Conservation (phyloP, 352 stramenopile genomes). For the Globisporangium cylindrosporum region DNA sequence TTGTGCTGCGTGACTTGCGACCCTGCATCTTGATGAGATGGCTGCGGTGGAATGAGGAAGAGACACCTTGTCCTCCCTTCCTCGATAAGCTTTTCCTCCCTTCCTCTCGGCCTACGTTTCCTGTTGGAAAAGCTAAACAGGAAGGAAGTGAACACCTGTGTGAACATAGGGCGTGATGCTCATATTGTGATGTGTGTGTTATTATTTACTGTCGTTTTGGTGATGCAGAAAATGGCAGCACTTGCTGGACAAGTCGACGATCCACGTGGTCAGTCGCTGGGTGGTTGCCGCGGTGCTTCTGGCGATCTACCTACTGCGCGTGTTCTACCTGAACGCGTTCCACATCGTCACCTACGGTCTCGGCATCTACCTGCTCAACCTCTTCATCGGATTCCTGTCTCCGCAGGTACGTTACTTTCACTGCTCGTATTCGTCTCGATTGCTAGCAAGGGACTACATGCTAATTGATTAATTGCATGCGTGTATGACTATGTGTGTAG, state of each 20-base stretch:
- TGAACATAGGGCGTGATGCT: too few relatives aligned
- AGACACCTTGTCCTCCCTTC: background rate
- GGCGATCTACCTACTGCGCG: conserved; percentile 91
- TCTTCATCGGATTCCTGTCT: conserved; percentile 99
- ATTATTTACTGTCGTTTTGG: background rate
- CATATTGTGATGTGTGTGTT: background rate
- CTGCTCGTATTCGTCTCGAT: background rate
- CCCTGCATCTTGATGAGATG: background rate
- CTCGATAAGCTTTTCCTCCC: too few relatives aligned
- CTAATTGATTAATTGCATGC: too few relatives aligned
- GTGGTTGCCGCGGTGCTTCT: conserved; percentile 83
- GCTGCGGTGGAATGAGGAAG: background rate
- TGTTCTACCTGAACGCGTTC: conserved; percentile 93
- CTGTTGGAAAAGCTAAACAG: too few relatives aligned
- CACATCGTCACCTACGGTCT: conserved; percentile 99
- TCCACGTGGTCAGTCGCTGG: conserved; percentile 94
- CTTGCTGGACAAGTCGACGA: conserved; percentile 97
- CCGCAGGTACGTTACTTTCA: conserved; percentile 80
- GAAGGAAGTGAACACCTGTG: too few relatives aligned
- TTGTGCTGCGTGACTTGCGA: background rate
- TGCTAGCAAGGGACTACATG: too few relatives aligned
- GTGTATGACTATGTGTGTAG: conserved; percentile 19
- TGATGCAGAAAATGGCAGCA: conserved; percentile 94
- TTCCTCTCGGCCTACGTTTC: too few relatives aligned
- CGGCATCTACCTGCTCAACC: conserved; percentile 99